Conservation (phyloP, 2,329 filamentous ascomycete species). For the Colletotrichum siamense region DNA sequence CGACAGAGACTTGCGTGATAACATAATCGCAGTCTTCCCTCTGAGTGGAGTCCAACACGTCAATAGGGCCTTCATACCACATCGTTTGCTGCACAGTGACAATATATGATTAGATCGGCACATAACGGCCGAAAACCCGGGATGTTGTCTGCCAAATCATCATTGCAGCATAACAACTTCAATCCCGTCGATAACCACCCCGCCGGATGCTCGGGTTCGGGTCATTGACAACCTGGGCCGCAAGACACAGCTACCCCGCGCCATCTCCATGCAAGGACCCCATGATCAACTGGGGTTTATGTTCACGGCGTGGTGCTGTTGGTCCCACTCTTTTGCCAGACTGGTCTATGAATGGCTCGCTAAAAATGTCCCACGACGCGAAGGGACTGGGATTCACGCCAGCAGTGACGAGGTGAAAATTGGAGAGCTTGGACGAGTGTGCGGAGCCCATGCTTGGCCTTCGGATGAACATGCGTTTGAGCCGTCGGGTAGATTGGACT, state of each 20-base stretch:
- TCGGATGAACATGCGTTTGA: neutral
- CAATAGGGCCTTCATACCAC: neutral
- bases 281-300: neutral
- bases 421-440: neutral
- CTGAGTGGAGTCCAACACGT: neutral
- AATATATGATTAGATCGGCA: neutral
- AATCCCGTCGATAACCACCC: neutral
- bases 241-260: neutral
- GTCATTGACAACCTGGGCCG: neutral
- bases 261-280: neutral
- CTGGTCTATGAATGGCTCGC: neutral
- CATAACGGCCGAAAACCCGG: neutral
- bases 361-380: neutral
- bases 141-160: neutral
- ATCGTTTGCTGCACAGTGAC: neutral
- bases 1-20: too few species aligned
- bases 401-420: neutral
- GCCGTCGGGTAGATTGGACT: neutral
- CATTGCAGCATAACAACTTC: neutral
- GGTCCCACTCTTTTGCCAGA: neutral
- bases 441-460: neutral
- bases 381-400: neutral
- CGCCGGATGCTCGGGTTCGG: neutral
- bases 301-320: neutral
- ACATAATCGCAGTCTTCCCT: too few species aligned